Evolutionary conservation across 441 rosid species (phyloP).

Genomic region (Biscutella laevigata): DNA sequence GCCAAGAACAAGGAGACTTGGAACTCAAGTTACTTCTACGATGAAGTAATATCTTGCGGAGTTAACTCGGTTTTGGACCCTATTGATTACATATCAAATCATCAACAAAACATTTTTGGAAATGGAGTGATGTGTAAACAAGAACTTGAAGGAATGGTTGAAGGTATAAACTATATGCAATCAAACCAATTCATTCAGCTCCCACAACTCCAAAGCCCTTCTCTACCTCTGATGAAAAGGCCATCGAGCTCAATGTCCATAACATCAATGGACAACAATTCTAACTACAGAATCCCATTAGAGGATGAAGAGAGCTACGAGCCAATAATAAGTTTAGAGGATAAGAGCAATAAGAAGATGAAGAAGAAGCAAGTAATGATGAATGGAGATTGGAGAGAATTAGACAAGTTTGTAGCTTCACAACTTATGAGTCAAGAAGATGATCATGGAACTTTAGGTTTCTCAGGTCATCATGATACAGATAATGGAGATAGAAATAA

Average conservation of each 20-base stretch:
- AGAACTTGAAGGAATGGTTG: slow-evolving; percentile 47
- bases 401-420: slow-evolving; percentile 86
- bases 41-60: slow-evolving; percentile 37
- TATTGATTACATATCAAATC: slow-evolving; percentile 29
- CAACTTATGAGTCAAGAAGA: slow-evolving; percentile 65
- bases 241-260: slow-evolving; percentile 21
- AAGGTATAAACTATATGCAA: slow-evolving; percentile 37
- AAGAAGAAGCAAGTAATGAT: slow-evolving; percentile 33
- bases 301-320: slow-evolving; percentile 29
- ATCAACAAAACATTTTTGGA: slow-evolving; percentile 7
- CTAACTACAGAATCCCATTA: slow-evolving; percentile 13
- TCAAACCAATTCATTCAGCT: slow-evolving; percentile 45
- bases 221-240: slow-evolving; percentile 15
- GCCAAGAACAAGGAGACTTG: slow-evolving; percentile 45
- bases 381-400: slow-evolving; percentile 73
- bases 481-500: not conserved
- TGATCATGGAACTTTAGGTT: slow-evolving; percentile 4
- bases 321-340: slow-evolving; percentile 3
- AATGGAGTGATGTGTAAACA: slow-evolving; percentile 47
- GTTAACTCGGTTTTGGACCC: slow-evolving; percentile 47
- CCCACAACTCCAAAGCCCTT: slow-evolving; percentile 66
- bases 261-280: slow-evolving; percentile 19
- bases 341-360: slow-evolving; percentile 12
- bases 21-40: slow-evolving; percentile 56
- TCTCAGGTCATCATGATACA: not conserved